phyloP scores from a whole-genome alignment of 2,329 filamentous ascomycete genomes.

The Botrytis cinerea region DNA sequence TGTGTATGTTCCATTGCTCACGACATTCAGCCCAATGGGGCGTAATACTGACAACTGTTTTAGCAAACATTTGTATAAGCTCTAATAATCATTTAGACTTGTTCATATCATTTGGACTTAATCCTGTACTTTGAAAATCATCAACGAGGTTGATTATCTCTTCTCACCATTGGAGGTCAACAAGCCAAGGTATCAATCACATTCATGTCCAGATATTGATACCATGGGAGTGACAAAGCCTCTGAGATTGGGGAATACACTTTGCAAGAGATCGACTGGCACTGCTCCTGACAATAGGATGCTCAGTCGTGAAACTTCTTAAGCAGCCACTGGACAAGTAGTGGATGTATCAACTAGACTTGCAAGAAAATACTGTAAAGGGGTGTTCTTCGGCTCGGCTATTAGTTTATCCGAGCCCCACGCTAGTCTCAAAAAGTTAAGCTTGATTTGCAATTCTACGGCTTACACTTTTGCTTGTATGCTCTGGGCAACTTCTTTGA shows the following conservation, averaged over 20 bases:
- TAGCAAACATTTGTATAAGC: neutral
- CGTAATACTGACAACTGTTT: neutral
- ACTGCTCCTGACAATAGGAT: neutral
- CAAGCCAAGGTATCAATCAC: neutral
- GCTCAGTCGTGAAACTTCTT: neutral
- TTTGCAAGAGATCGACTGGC: neutral
- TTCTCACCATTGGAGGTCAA: neutral
- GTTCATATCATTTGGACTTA: neutral
- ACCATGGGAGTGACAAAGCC: neutral
- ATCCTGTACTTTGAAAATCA: neutral
- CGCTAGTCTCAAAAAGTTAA: slow-evolving; percentile 16
- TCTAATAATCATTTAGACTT: neutral
- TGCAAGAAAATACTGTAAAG: neutral
- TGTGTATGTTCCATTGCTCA: neutral
- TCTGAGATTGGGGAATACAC: neutral
- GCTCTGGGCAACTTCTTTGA: slow-evolving; percentile 16
- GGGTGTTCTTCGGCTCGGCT: neutral
- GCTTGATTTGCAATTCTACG: slow-evolving; percentile 8
- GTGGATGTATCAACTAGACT: neutral
- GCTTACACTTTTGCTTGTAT: slow-evolving; percentile 18
- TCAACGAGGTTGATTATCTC: neutral
- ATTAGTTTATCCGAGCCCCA: neutral
- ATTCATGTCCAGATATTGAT: neutral
- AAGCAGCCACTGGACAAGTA: neutral
- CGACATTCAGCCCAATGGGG: neutral